Base-by-base conservation (phyloP, 2,329 filamentous ascomycete genomes). In the Orbilia ellipsospora region DNA sequence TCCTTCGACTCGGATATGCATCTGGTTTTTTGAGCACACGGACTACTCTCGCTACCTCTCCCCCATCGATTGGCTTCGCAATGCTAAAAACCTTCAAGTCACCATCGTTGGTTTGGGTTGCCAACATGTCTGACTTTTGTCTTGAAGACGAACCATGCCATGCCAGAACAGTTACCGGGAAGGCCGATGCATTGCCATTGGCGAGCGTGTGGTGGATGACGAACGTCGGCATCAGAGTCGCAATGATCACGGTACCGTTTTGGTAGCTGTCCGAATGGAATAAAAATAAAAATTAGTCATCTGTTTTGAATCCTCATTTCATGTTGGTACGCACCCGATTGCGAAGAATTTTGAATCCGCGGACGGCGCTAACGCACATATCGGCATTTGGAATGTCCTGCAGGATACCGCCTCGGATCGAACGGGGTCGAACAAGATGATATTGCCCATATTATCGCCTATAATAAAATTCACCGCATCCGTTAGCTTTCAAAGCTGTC, bases 141-240 rank as follows among this genome's bases (percentile, higher is more conserved):
- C 94, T 92, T 0, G 94, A 91, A 0, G 95, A 97, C 0, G 95
- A 97, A 44, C 94, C 94, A 85, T 99, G 95, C 95, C 95, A 99
- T 72, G 93, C 89, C 18, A 99, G 84, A 7, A 90, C 92, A 2
- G 94, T 89, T 60, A 99, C 93, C 1, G 93, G 91, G 0, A 94
- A 97, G 0, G 95, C 94, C 1, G 89, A 88, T 79, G 92, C 87
- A 0, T 91, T 91, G n/a, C 78, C 78, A 0, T 93, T 96, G 57
- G 90, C 94, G 78, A 99, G 85, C 60, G 94, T 97, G 83, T 99
- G 94, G 59, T 98, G 83, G 78, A 98, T 97, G 1, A 92, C 97
- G 82, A 98, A 99, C 61, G 92, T 89, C 50, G 96, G 94, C 80
- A 96, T 92, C 18, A 99, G 85, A 7, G 90, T 93, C 61, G 93